Conservation (phyloP, 768 basidiomycete genomes). For the Coprinopsis strossmayeri region DNA sequence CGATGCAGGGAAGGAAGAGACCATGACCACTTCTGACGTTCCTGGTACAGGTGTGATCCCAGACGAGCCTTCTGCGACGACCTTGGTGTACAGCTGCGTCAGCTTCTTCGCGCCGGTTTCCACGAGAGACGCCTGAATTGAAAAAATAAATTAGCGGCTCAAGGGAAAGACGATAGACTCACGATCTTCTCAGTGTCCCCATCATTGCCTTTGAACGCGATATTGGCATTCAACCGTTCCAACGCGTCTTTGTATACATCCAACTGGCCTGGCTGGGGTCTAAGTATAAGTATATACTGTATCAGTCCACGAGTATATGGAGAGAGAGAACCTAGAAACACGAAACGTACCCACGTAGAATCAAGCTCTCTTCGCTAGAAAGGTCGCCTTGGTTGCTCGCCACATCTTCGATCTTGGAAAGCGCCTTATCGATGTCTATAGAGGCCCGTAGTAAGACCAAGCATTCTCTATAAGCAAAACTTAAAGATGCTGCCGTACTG, state of each 20-base stretch:
- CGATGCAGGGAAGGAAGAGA: slow-evolving; percentile 6
- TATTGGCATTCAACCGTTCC: slow-evolving; percentile 70
- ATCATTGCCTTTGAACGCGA: slow-evolving; percentile 53
- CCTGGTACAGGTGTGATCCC: slow-evolving; percentile 56
- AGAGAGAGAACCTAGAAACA: background rate
- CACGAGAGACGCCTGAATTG: slow-evolving; percentile 53
- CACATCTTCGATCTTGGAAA: slow-evolving; percentile 74
- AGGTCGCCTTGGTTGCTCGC: slow-evolving; percentile 70
- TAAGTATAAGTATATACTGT: slow-evolving; percentile 26
- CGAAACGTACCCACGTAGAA: slow-evolving; percentile 58
- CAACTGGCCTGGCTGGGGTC: slow-evolving; percentile 67
- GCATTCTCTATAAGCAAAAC: background rate
- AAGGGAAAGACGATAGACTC: background rate
- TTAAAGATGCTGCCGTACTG: slow-evolving; percentile 43
- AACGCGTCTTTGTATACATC: slow-evolving; percentile 63
- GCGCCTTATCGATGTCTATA: slow-evolving; percentile 74
- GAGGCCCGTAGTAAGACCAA: background rate
- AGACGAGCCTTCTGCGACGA: slow-evolving; percentile 81
- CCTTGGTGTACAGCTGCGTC: slow-evolving; percentile 75
- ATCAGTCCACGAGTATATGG: background rate
- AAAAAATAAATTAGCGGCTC: background rate
- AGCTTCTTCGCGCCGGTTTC: slow-evolving; percentile 83
- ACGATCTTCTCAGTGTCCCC: slow-evolving; percentile 1
- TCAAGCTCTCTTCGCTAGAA: slow-evolving; percentile 71
- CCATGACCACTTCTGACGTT: slow-evolving; percentile 1